These are phyloP conservation scores for Backusella parvicylindrica DNA, from an alignment of 192 early-diverging fungal genomes.

Conservation along the genomic window DNA sequence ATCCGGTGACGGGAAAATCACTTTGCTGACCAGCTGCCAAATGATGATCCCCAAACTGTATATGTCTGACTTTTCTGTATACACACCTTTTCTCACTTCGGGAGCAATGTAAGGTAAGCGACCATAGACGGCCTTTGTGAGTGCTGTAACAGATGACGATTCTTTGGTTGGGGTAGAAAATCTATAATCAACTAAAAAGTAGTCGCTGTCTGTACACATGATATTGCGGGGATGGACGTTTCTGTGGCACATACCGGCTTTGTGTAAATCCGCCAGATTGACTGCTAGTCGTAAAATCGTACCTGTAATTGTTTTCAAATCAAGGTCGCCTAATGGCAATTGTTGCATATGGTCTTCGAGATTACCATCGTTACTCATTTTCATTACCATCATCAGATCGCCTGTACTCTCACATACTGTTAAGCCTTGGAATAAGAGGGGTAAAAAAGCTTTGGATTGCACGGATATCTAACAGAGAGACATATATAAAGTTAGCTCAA, in stretches of 20 bases:
- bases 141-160: slow-evolving; percentile 28
- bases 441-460: slow-evolving; percentile 29
- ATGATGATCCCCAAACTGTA: slow-evolving; percentile 53
- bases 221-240: slow-evolving; percentile 34
- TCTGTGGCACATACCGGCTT: slow-evolving; percentile 22
- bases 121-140: slow-evolving; percentile 47
- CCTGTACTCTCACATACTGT: slow-evolving; percentile 35
- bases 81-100: slow-evolving; percentile 47
- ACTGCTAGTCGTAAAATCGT: slow-evolving; percentile 28
- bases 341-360: slow-evolving; percentile 35
- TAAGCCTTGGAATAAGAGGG: slow-evolving; percentile 29
- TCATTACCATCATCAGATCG: slow-evolving; percentile 40
- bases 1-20: slow-evolving; percentile 30
- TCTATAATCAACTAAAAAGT: slow-evolving; percentile 35
- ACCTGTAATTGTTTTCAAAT: slow-evolving; percentile 32
- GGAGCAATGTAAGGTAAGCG: slow-evolving; percentile 52
- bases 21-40: slow-evolving; percentile 46
- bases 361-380: slow-evolving; percentile 30
- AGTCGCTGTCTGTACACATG: slow-evolving; percentile 32
- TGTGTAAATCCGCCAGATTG: slow-evolving; percentile 28
- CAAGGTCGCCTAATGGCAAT: slow-evolving; percentile 24
- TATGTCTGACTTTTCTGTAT: slow-evolving; percentile 46
- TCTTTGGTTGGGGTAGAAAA: slow-evolving; percentile 28
- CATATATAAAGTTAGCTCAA: background rate
- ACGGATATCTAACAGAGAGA: slow-evolving; percentile 23